Evolutionary conservation across 805 yeast genomes (phyloP).

Genomic region (Candida michaelii): DNA sequence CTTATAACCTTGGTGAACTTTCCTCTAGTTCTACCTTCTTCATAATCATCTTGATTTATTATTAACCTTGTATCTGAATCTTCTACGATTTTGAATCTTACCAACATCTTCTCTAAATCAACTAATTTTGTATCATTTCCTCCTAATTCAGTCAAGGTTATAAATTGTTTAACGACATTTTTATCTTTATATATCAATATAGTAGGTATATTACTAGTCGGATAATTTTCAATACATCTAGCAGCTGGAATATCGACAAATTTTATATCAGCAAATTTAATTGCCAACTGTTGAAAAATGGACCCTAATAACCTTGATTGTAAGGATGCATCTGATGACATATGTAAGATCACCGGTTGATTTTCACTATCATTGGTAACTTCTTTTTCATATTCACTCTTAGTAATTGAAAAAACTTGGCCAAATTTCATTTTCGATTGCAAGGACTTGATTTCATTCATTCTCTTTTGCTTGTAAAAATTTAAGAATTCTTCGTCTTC

Average conservation of each 20-base stretch:
- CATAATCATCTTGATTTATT: constrained; percentile 55
- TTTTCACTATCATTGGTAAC: constrained; percentile 78
- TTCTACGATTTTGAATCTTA: constrained; percentile 63
- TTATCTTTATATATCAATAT: constrained; percentile 76
- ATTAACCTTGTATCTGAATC: constrained; percentile 65
- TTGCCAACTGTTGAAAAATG: constrained; percentile 58
- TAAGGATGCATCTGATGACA: constrained; percentile 63
- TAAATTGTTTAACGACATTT: constrained; percentile 74
- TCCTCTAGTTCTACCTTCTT: constrained; percentile 48
- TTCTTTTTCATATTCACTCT: constrained; percentile 84
- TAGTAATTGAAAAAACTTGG: constrained; percentile 69
- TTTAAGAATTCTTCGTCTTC: constrained; percentile 90
- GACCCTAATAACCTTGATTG: constrained; percentile 73
- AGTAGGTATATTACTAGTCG: constrained; percentile 89
- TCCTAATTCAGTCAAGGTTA: constrained; percentile 79
- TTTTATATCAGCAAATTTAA: constrained; percentile 75
- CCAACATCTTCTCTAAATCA: constrained; percentile 75
- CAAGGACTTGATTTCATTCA: constrained; percentile 68
- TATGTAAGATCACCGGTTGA: constrained; percentile 71
- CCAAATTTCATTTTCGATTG: constrained; percentile 67
- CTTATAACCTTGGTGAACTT: constrained; percentile 55
- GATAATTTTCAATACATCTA: constrained; percentile 90
- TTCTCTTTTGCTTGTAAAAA: constrained; percentile 70
- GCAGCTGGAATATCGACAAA: constrained; percentile 90
- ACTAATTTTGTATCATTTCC: constrained; percentile 70